A percentile compares a stretch with the other conserved stretches of the same genome.
Conservation (phyloP, 495 filamentous ascomycete species). For the Trichoderma virens region DNA sequence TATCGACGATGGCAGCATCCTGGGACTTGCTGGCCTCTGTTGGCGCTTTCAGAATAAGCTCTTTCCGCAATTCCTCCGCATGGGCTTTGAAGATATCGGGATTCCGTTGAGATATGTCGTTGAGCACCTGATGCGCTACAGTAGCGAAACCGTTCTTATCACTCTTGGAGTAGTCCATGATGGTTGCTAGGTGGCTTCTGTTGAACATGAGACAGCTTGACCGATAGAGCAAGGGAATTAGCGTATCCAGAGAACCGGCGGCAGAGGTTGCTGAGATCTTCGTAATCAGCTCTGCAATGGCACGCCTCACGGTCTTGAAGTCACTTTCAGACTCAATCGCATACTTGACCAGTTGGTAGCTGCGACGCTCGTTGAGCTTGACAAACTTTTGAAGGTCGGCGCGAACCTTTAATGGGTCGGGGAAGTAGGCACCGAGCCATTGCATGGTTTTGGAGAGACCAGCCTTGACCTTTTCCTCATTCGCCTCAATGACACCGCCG, state of each 20-base stretch:
- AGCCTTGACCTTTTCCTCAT: conserved; percentile 57
- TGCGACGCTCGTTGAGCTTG: conserved; percentile 82
- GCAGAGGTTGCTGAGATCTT: conserved; percentile 53
- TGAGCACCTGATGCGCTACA: conserved; percentile 82
- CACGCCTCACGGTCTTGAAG: conserved; percentile 80
- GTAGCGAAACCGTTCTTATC: conserved; percentile 69
- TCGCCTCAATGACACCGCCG: conserved; percentile 71
- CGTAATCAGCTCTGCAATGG: conserved; percentile 82
- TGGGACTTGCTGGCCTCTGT: conserved; percentile 51
- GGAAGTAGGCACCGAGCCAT: conserved; percentile 64
- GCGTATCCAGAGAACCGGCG: conserved; percentile 60
- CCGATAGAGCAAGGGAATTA: conserved; percentile 78
- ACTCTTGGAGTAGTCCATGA: conserved; percentile 76
- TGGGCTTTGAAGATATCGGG: conserved; percentile 87
- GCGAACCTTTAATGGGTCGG: conserved; percentile 58
- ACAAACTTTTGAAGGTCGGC: conserved; percentile 84
- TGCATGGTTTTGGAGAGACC: conserved; percentile 59
- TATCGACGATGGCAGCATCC: conserved; percentile 66
- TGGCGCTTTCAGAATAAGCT: conserved; percentile 73
- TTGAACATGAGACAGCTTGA: conserved; percentile 82
- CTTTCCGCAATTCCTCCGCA: conserved; percentile 83
- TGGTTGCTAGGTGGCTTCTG: conserved; percentile 81
- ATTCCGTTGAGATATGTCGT: conserved; percentile 82
- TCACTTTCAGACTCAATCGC: conserved; percentile 81
- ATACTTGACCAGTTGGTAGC: conserved; percentile 81